Base-by-base conservation (phyloP, 139 green algal species). In the Micractinium conductrix region DNA sequence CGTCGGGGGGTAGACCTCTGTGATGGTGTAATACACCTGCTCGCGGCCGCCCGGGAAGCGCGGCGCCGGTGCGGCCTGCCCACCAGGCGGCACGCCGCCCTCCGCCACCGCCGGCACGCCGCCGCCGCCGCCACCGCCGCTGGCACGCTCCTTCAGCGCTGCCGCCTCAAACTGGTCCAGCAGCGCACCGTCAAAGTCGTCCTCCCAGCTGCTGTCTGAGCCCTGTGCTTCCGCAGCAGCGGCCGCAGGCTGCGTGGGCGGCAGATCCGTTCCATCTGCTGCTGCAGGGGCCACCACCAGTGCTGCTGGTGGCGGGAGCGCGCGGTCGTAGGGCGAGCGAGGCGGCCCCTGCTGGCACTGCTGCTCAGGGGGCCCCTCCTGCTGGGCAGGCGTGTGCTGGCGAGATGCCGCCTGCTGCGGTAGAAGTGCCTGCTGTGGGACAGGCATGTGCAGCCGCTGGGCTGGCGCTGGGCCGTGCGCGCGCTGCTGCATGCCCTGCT, bases 11-110 rank as follows among this genome's bases (percentile, higher is more conserved):
- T 76, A 48, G 2, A 92, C 86, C 75, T 93, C 84, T 37, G 86
- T 60, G 30, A 95, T 89, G 10, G 81, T 40, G 69, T 93, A 87
- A 28, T 87, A 86, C 60, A 94, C 84, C 38, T 90, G 80, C 44
- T 81, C 75, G 1, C 74, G 63, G 6, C 60, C 68, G 33, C 74
- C 67, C 9, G 83, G 60, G 37, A 70, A 75, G 8, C 37, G 22
- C 1, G 70, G 69, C 68, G 33, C 33, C 42, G 38, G 37, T 38
- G 17, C 38, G 1, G 38, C 55, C 1, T n/a, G 55, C 38, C 1
- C 45, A 53, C 30, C 30, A 24, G 75, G 24, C 37, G 21, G 53
- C 40, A 12, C 30, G n/a, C 17, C 44, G 30, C 45, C 73, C 30
- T 40, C 73, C 33, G 73, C 17, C 28, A 44, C n/a, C 12, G 7